Evolutionary conservation across 345 rosid genomes (phyloP).

Genomic region (Iberis pinnata): DNA sequence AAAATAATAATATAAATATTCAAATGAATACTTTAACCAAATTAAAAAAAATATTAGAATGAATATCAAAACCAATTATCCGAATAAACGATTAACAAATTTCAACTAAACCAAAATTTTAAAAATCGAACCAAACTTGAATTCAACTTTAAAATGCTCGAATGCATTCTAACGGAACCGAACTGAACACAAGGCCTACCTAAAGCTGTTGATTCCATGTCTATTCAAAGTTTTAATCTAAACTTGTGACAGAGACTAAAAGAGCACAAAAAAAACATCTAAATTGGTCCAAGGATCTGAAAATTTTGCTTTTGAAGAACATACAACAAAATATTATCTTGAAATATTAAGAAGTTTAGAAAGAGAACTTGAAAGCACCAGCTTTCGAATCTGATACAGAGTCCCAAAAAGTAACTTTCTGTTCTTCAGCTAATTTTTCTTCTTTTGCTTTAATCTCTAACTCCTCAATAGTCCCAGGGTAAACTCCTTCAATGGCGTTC

Average conservation of each 20-base stretch:
- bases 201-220: no score
- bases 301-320: background rate
- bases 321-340: no score
- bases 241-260: background rate
- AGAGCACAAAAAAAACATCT: background rate
- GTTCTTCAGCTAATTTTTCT: constrained; percentile 41
- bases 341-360: constrained; percentile 22
- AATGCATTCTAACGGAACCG: constrained; percentile 4
- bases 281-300: background rate
- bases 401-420: constrained; percentile 77
- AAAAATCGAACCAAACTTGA: no score
- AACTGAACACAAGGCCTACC: no score
- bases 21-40: no score
- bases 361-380: constrained; percentile 74
- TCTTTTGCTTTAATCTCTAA: constrained; percentile 53
- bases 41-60: no score
- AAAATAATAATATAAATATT: no score
- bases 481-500: constrained; percentile 52
- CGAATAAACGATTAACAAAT: no score
- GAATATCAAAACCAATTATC: no score
- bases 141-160: no score
- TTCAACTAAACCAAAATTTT: no score
- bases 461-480: constrained; percentile 56
- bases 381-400: constrained; percentile 57
- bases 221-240: no score